Evolutionary conservation across 1,284 basidiomycete genomes (phyloP), one percentile per base, ranked within the genome.

Genomic region (Microbotryomycetes sp.): DNA sequence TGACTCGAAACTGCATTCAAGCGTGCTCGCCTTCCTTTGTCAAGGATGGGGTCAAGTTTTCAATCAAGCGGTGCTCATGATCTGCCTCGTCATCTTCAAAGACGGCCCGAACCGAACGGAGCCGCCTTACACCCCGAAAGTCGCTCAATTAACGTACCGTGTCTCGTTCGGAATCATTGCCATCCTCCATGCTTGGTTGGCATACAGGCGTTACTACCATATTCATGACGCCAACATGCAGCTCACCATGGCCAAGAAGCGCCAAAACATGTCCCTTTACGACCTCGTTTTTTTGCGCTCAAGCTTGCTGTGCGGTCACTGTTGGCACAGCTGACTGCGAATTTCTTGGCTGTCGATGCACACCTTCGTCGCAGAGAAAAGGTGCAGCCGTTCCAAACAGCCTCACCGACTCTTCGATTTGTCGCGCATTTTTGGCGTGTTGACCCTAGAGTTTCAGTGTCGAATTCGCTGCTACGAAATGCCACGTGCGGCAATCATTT

Each of bases 111-210:
- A 77, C 62, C 51, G 59, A 16, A 75, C 73, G 26, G 73, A 76
- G 59, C 73, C 74, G 6, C 76, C 78, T 7, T 81, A 78, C 74
- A 74, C 72, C 35, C 64, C 71, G 28, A 73, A 74, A n/a, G 74
- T 78, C 1, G 77, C 77, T 9, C 81, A 82, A 70, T 80, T 77
- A 76, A 79, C 78, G 11, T 82, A 79, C 77, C 76, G 81, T 57
- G 74, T 81, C 23, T 78, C 78, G 56, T 82, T 82, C 65, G 81
- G 73, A 29, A 72, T 81, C 71, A 79, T 81, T 72, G 75, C 76
- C 46, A 68, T 75, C 24, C 75, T 79, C 66, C 81, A 80, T 30
- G 74, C 80, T 30, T 81, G 79, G 78, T 77, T 82, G 48, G 76
- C 74, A 52, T 81, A 81, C 77, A 77, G 76, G 73, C 79, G 80